A percentile compares a stretch with the other conserved stretches of the same genome.
phyloP scores from a whole-genome alignment of 371 early-diverging fungal genomes.

The Mortierella sp. region DNA sequence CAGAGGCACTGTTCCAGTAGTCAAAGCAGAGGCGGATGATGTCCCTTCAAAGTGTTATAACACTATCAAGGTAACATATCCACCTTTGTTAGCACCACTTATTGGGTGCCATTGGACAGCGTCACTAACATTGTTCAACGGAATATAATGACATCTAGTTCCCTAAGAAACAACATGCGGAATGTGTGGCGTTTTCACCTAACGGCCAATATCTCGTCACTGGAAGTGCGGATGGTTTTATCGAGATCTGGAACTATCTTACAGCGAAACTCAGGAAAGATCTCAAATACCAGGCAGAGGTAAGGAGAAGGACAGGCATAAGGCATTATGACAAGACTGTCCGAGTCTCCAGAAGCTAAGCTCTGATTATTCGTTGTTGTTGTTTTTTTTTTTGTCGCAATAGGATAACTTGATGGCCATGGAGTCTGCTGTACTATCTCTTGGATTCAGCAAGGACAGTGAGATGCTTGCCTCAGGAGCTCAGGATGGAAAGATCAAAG shows the following conservation, averaged over 20 bases:
- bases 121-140: background rate
- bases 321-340: too few relatives aligned
- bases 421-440: constrained; percentile 83
- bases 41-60: constrained; percentile 71
- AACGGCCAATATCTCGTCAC: constrained; percentile 87
- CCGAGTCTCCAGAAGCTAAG: too few relatives aligned
- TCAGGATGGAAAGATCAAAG: constrained; percentile 85
- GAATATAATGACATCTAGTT: constrained; percentile 63
- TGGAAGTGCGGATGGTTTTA: constrained; percentile 92
- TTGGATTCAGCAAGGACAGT: constrained; percentile 80
- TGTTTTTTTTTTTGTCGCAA: too few relatives aligned
- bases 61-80: constrained; percentile 75
- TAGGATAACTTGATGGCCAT: constrained; percentile 92
- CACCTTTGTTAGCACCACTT: too few relatives aligned
- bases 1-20: constrained; percentile 66
- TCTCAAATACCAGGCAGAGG: constrained; percentile 89
- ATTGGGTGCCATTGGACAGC: background rate
- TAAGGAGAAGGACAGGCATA: constrained; percentile 32
- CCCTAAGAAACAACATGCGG: constrained; percentile 88
- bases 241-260: constrained; percentile 92
- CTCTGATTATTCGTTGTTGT: too few relatives aligned
- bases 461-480: constrained; percentile 88
- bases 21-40: constrained; percentile 77
- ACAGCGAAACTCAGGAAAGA: constrained; percentile 92
- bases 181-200: constrained; percentile 79